A percentile compares a stretch with the other conserved stretches of the same genome.
These are phyloP conservation scores for Starmerella gropengiesseri DNA, from an alignment of 805 yeast species.

Conservation along the genomic window DNA sequence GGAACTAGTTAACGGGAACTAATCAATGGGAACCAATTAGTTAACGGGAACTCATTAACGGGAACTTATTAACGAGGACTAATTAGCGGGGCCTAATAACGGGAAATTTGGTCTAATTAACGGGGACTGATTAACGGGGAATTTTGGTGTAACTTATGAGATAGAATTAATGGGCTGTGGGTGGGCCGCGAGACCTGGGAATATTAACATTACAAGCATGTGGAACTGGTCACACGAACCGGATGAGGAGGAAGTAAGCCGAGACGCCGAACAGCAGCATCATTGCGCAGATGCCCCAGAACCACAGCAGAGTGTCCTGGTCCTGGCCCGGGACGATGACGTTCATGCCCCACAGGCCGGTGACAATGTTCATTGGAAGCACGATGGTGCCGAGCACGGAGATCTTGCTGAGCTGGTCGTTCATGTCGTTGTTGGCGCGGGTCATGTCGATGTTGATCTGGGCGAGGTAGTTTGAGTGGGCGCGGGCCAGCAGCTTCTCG, in stretches of 20 bases:
- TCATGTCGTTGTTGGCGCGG: constrained; percentile 89
- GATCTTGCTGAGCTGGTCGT: constrained; percentile 87
- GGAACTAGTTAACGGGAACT: no score
- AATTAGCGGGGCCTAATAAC: no score
- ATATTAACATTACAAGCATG: background rate
- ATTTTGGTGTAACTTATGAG: no score
- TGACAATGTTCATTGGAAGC: constrained; percentile 84
- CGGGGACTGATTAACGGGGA: no score
- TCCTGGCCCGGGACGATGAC: constrained; percentile 88
- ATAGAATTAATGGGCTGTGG: no score
- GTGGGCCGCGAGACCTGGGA: no score
- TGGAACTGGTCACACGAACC: constrained; percentile 16
- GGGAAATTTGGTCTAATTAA: no score
- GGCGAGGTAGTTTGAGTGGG: constrained; percentile 93
- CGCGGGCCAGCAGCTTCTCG: constrained; percentile 83
- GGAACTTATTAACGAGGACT: no score
- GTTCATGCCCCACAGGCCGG: constrained; percentile 99
- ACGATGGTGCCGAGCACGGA: constrained; percentile 92
- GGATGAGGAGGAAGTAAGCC: constrained; percentile 21
- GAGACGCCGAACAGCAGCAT: constrained; percentile 28
- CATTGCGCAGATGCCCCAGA: constrained; percentile 34
- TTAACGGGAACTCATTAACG: no score
- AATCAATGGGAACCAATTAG: no score
- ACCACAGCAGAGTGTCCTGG: constrained; percentile 53
- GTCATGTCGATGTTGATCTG: constrained; percentile 98